Percentiles rank a stretch among this genome's conserved stretches.
These are phyloP conservation scores for Irpex sp. DNA, from an alignment of 1,284 basidiomycete species.

Conservation along the genomic window DNA sequence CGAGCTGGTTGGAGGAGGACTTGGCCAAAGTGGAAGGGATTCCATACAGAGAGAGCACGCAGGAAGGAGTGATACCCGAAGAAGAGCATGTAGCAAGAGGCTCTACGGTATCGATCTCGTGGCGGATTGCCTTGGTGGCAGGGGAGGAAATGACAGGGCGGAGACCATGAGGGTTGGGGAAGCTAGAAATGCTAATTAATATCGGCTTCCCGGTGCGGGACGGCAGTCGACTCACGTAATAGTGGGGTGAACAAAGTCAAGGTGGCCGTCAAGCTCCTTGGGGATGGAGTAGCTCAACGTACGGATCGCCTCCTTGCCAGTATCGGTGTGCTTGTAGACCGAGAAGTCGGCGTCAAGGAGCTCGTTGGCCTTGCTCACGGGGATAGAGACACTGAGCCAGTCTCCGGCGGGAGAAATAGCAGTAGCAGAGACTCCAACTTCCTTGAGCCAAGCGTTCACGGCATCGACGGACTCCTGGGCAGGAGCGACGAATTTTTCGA, in stretches of 20 bases:
- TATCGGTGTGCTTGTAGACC: slow-evolving; percentile 32
- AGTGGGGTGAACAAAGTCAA: slow-evolving; percentile 39
- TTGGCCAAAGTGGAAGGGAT: slow-evolving; percentile 41
- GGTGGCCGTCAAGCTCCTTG: slow-evolving; percentile 29
- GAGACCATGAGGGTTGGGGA: slow-evolving; percentile 13
- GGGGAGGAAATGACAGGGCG: slow-evolving; percentile 18
- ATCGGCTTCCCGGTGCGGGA: not conserved
- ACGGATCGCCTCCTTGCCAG: slow-evolving; percentile 28
- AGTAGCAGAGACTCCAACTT: slow-evolving; percentile 30
- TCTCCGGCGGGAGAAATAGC: slow-evolving; percentile 33
- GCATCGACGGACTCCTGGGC: slow-evolving; percentile 28
- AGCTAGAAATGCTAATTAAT: slow-evolving; percentile 2
- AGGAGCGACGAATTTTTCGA: slow-evolving; percentile 35
- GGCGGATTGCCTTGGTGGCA: not conserved
- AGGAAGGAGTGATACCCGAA: slow-evolving; percentile 47
- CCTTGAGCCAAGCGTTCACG: slow-evolving; percentile 35
- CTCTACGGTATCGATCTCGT: not conserved
- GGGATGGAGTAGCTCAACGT: slow-evolving; percentile 42
- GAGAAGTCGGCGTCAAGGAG: slow-evolving; percentile 37
- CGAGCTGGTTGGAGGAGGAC: slow-evolving; percentile 44
- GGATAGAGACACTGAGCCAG: slow-evolving; percentile 36
- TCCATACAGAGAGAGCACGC: slow-evolving; percentile 51
- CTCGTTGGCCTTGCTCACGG: slow-evolving; percentile 35
- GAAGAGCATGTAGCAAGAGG: slow-evolving; percentile 27
- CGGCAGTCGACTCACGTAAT: slow-evolving; percentile 21